Evolutionary conservation across 2,329 filamentous ascomycete genomes (phyloP), one percentile per base, ranked within the genome.

Genomic region (Claviceps digitariae): DNA sequence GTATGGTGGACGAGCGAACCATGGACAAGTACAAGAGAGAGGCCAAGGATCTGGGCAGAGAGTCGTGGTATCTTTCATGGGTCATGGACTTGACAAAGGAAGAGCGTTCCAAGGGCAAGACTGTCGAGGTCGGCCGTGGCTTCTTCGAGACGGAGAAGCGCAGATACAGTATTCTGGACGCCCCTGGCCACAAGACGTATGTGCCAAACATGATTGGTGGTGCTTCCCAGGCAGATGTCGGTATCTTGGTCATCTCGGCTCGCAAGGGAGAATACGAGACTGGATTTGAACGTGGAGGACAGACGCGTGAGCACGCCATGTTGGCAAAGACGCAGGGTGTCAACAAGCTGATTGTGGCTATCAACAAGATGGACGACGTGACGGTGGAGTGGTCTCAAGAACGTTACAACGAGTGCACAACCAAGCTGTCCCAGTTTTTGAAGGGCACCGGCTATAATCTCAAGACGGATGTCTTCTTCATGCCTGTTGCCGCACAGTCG

Each of bases 11-110:
- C 65, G 90, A 98, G 72, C 83, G 93, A 67, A 98, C 93, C 38
- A 82, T 98, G 77, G 93, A 98, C 52, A 98, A 98, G 73, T 95
- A 95, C 77, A 95, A 91, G 79, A 83, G 82, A 62, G 94, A 98
- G 64, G 91, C 93, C 50, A 97, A 95, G 76, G 93, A 97, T 12
- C 79, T 93, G 59, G 93, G 93, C 52, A 87, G 90, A 74, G 93
- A 97, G 74, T 95, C 91, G 3, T 98, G 93, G 93, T 98, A 97
- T 69, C 79, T 98, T 23, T 98, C 93, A 45, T 98, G 94, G 93
- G 94, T 90, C 57, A 80, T 98, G 62, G 93, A 98, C 78, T 70
- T 97, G 69, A 98, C 90, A 61, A 95, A 91, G 71, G 94, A 98
- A 70, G 93, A 98, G 69, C 82, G 94, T 65, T 76, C 87, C 51